Evolutionary conservation across 2,329 filamentous ascomycete species (phyloP).

Genomic region (Aspergillus ibericus): DNA sequence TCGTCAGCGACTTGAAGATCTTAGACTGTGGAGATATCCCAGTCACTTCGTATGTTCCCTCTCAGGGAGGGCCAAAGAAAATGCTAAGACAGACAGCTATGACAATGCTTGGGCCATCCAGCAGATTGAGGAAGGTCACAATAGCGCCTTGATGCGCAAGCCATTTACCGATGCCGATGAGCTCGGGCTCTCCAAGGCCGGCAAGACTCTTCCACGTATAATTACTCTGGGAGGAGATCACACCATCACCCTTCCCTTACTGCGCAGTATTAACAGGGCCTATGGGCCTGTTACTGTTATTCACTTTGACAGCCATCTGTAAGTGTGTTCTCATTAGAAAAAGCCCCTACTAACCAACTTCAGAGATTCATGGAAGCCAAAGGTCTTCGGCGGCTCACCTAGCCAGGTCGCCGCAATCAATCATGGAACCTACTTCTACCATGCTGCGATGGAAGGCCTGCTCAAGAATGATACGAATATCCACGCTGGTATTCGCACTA

Average conservation of each 20-base stretch:
- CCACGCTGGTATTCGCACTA: conserved; percentile 83
- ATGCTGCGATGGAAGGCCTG: conserved; percentile 74
- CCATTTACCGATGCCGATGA: conserved; percentile 69
- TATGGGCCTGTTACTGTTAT: conserved; percentile 68
- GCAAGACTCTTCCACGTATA: conserved; percentile 74
- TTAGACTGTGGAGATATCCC: conserved; percentile 83
- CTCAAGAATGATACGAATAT: conserved; percentile 81
- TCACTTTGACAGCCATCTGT: conserved; percentile 63
- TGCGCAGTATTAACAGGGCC: conserved; percentile 61
- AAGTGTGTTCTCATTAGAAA: conserved; percentile 15
- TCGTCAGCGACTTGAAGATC: conserved; percentile 76
- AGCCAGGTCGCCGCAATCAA: conserved; percentile 75
- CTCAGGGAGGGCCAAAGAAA: too few relatives aligned
- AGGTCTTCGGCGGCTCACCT: conserved; percentile 81
- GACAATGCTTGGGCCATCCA: conserved; percentile 79
- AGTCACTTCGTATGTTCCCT: conserved; percentile 68
- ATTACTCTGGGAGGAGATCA: conserved; percentile 66
- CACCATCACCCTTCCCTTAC: conserved; percentile 49
- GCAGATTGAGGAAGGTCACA: conserved; percentile 84
- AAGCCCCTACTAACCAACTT: neutral
- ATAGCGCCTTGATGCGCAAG: conserved; percentile 68
- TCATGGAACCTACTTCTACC: conserved; percentile 87
- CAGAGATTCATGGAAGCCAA: conserved; percentile 68
- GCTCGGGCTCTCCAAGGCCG: conserved; percentile 67
- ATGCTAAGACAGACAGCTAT: conserved; percentile 53